Percentiles rank a stretch among this genome's conserved stretches.
Conservation (phyloP, 1,139 yeast species). For the Geotrichum restrictum region DNA sequence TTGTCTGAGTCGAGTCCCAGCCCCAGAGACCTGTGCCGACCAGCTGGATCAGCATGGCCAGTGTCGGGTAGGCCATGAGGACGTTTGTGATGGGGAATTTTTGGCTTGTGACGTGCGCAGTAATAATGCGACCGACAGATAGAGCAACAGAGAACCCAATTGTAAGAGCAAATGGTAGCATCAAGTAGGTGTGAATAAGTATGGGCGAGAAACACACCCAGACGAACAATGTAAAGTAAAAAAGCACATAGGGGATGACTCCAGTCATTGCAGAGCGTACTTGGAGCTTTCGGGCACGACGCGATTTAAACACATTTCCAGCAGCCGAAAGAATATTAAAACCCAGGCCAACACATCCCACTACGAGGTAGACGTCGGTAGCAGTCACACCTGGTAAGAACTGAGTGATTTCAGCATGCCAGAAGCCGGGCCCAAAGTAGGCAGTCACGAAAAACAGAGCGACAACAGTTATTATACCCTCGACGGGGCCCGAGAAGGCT, state of each 20-base stretch:
- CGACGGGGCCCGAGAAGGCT: constrained; percentile 89
- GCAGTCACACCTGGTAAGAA: constrained; percentile 4
- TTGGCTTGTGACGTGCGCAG: constrained; percentile 81
- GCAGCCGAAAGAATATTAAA: constrained; percentile 74
- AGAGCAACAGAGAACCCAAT: constrained; percentile 78
- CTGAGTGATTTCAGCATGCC: constrained; percentile 45
- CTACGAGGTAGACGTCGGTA: constrained; percentile 39
- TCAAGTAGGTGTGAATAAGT: constrained; percentile 44
- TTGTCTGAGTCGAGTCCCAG: constrained; percentile 24
- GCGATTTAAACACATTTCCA: constrained; percentile 58
- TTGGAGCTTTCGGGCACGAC: constrained; percentile 39
- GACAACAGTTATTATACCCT: constrained; percentile 72
- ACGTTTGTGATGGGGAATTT: constrained; percentile 67
- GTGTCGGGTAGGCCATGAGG: constrained; percentile 63
- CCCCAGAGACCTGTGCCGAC: constrained; percentile 36
- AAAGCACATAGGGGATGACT: constrained; percentile 63
- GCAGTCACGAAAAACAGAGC: constrained; percentile 60
- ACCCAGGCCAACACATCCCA: constrained; percentile 55
- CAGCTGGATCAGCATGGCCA: constrained; percentile 48
- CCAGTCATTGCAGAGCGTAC: constrained; percentile 54
- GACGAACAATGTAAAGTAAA: constrained; percentile 53
- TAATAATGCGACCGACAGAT: constrained; percentile 81
- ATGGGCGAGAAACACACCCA: constrained; percentile 47
- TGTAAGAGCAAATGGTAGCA: constrained; percentile 58
- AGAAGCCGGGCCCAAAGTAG: constrained; percentile 61